Percentiles rank a stretch among this genome's conserved stretches.
These are phyloP conservation scores for Lojkania enalia DNA, from an alignment of 2,329 filamentous ascomycete genomes.

Conservation along the genomic window DNA sequence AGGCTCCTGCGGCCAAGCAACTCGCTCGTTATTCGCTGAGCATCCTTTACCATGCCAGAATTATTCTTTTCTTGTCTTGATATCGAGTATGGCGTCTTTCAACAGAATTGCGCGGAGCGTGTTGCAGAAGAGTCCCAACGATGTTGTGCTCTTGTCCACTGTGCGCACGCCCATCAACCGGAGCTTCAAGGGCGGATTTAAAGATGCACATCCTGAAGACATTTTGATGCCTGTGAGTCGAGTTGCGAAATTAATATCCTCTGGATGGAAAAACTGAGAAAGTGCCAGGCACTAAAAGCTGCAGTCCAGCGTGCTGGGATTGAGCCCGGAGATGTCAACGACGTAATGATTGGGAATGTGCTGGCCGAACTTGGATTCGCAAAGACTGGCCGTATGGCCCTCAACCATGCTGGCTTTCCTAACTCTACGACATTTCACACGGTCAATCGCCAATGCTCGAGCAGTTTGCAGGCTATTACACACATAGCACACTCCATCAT, in stretches of 20 bases:
- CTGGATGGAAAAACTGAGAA: neutral
- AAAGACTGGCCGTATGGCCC: constrained; percentile 86
- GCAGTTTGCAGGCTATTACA: constrained; percentile 90
- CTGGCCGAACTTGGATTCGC: constrained; percentile 80
- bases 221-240: constrained; percentile 64
- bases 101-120: constrained; percentile 55
- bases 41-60: constrained; percentile 12
- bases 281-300: constrained; percentile 70
- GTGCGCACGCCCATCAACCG: constrained; percentile 86
- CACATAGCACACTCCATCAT: constrained; percentile 88
- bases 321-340: constrained; percentile 28
- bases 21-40: constrained; percentile 1
- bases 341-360: constrained; percentile 65
- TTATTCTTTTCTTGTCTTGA: constrained; percentile 1
- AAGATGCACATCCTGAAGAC: constrained; percentile 88
- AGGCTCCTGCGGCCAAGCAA: constrained; percentile 9
- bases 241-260: neutral
- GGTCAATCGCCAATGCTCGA: constrained; percentile 95
- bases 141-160: constrained; percentile 91
- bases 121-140: constrained; percentile 85
- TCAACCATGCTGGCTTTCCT: constrained; percentile 88
- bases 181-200: constrained; percentile 87
- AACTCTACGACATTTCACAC: constrained; percentile 80
- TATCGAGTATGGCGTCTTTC: constrained; percentile 31
- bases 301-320: constrained; percentile 33